Conservation (phyloP, 371 early-diverging fungal genomes). For the Dentiscutata heterogama region DNA sequence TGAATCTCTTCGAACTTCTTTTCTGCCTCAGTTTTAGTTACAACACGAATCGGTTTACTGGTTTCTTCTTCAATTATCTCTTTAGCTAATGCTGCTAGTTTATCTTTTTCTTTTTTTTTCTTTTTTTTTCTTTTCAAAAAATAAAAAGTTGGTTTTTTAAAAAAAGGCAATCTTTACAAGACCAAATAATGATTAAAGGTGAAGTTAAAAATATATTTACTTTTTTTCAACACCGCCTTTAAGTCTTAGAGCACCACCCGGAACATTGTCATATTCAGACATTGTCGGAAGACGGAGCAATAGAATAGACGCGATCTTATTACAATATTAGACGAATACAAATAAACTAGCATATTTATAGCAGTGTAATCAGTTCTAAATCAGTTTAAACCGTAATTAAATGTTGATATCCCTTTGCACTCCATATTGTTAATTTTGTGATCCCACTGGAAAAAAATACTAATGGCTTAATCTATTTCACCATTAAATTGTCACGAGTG, state of each 20-base stretch:
- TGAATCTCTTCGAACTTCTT: conserved; percentile 70
- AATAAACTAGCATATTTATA: too few species aligned
- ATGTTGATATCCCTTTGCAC: too few species aligned
- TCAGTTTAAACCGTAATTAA: too few species aligned
- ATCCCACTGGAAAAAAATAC: too few species aligned
- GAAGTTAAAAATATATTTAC: not conserved
- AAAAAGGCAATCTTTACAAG: too few species aligned
- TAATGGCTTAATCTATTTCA: too few species aligned
- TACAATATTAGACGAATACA: too few species aligned
- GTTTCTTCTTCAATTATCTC: conserved; percentile 58
- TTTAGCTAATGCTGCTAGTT: conserved; percentile 63
- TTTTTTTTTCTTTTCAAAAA: conserved; percentile 32
- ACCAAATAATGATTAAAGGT: not conserved
- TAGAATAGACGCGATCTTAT: too few species aligned
- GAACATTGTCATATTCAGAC: conserved; percentile 35
- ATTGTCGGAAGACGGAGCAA: too few species aligned
- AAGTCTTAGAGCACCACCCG: conserved; percentile 33
- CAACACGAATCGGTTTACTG: conserved; percentile 50
- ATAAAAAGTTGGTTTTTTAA: not conserved
- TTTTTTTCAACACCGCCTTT: conserved; percentile 43
- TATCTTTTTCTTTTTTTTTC: conserved; percentile 57
- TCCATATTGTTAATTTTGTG: too few species aligned
- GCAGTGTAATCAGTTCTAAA: too few species aligned
- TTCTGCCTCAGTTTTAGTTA: conserved; percentile 72
- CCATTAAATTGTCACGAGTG: too few species aligned